Evolutionary conservation across 352 stramenopile genomes (phyloP).

Genomic region (Phytophthora lateralis): DNA sequence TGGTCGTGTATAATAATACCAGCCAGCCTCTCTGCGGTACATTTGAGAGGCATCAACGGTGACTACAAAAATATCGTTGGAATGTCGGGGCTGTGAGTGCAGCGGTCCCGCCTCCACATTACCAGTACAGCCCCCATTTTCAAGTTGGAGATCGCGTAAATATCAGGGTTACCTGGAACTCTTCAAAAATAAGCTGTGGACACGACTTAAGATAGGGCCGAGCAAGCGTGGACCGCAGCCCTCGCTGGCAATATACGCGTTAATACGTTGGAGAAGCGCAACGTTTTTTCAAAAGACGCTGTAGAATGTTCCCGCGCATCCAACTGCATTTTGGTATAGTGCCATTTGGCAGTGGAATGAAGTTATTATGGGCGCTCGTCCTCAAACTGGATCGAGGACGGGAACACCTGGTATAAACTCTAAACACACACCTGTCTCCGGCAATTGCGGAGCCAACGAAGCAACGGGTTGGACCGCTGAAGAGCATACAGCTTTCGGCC

Average conservation of each 20-base stretch:
- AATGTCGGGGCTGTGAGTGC: background rate
- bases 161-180: constrained; percentile 1
- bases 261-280: constrained; percentile 33
- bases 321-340: constrained; percentile 10
- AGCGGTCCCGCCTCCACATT: constrained; percentile 13
- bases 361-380: constrained; percentile 27
- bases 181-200: constrained; percentile 10
- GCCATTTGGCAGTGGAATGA: constrained; percentile 20
- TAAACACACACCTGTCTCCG: constrained; percentile 9
- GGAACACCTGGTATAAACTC: constrained; percentile 15
- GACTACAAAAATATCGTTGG: constrained; percentile 16
- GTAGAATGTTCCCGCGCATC: constrained; percentile 15
- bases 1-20: constrained; percentile 35
- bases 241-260: constrained; percentile 42
- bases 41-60: constrained; percentile 23
- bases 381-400: constrained; percentile 29
- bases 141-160: constrained; percentile 12
- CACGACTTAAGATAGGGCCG: constrained; percentile 11
- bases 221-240: constrained; percentile 3
- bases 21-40: background rate
- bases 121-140: constrained; percentile 14
- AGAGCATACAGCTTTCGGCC: constrained; percentile 19
- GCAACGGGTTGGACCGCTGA: constrained; percentile 19
- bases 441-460: constrained; percentile 12
- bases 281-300: constrained; percentile 7